phyloP scores from a whole-genome alignment of 169 alveolate genomes.

The Plasmodium cynomolgi region DNA sequence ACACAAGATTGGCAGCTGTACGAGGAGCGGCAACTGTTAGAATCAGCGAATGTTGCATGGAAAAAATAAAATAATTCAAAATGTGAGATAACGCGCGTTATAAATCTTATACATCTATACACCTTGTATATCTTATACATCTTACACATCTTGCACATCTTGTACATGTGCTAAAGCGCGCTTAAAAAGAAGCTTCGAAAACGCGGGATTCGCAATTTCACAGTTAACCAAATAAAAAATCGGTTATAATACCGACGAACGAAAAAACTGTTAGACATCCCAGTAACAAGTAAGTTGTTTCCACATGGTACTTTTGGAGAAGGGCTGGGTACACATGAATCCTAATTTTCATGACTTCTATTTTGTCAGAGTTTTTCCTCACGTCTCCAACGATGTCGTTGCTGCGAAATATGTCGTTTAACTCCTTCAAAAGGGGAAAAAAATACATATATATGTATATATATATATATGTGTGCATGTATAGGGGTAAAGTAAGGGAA shows the following conservation, averaged over 20 bases:
- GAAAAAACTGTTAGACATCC: constrained; percentile 68
- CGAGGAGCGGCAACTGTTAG: neutral
- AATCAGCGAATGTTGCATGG: constrained; percentile 18
- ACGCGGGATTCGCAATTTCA: neutral
- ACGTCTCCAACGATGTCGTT: constrained; percentile 1
- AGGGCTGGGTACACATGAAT: constrained; percentile 63
- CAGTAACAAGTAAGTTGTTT: constrained; percentile 62
- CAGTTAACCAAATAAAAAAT: constrained; percentile 54
- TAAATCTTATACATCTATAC: neutral
- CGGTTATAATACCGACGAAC: constrained; percentile 70
- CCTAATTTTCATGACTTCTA: constrained; percentile 74
- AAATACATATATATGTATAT: neutral
- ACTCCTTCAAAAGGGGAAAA: constrained; percentile 47
- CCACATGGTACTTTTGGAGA: constrained; percentile 74
- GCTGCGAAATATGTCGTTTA: constrained; percentile 29
- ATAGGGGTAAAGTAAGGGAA: neutral
- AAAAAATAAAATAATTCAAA: constrained; percentile 6
- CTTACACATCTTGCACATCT: neutral
- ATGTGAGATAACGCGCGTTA: neutral
- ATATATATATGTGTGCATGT: neutral
- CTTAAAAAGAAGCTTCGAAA: neutral
- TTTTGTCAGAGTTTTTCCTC: constrained; percentile 55
- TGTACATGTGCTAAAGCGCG: neutral
- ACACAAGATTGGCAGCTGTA: neutral
- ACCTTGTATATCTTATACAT: neutral